Base-by-base conservation (phyloP, 495 filamentous ascomycete genomes). In the Tuber borchii region DNA sequence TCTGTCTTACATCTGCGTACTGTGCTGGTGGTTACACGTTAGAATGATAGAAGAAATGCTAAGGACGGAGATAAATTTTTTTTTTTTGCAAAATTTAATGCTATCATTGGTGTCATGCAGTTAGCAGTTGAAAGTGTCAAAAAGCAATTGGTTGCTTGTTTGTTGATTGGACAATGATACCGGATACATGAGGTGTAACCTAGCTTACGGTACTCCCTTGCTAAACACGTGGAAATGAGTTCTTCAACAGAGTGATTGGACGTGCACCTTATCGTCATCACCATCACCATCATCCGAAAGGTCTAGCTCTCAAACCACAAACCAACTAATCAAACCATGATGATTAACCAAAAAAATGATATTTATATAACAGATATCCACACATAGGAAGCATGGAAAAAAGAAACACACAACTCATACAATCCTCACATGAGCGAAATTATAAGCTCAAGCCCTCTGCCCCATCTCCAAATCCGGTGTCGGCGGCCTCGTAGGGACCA, bases 391-490 rank as follows among this genome's bases (percentile, higher is more conserved):
- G 39, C 26, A 22, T 42, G n/a, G 31, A 34, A 46, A 31, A 22
- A 65, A 39, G 1, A 17, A 44, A 73, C 12, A 74, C 48, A 14
- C 48, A 56, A 6, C 51, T 73, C 42, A 75, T 43, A 65, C 65
- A n/a, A 40, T 37, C 69, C 26, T 37, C 17, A 37, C 20, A 45
- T 72, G 43, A 2, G 46, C 56, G 7, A 42, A 69, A 43, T 51
- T 10, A 19, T 37, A n/a, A 26, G 22, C 51, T 78, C 44, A 71
- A 26, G 48, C 61, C 17, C n/a, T 46, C 77, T 76, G 48, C 46
- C 78, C 78, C 48, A 61, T 68, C 76, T 79, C 78, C 14, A 79
- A 19, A 44, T 79, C 78, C 26, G 73, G 78, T 2, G 76, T 79
- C 22, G 78, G 73, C 14, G 26, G 46, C 22, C 77, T 72, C n/a